phyloP scores from a whole-genome alignment of 306 rosid species.

The Inga leiocalycina region DNA sequence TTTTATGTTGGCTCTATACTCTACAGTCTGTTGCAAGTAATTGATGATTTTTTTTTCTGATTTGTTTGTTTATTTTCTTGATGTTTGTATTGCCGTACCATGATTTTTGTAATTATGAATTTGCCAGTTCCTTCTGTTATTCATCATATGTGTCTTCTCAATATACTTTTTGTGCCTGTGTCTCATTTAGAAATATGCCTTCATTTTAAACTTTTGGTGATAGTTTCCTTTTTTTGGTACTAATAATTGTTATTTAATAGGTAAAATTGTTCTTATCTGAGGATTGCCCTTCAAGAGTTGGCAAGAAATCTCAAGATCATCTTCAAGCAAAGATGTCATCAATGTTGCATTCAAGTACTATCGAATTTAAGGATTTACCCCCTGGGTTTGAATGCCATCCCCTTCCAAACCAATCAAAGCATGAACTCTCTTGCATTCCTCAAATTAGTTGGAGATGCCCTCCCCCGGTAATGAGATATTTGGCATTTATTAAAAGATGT shows the following conservation, averaged over 20 bases:
- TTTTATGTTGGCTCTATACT: neutral
- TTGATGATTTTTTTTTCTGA: neutral
- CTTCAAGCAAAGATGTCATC: constrained; percentile 49
- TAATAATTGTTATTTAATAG: constrained; percentile 41
- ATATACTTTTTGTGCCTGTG: neutral
- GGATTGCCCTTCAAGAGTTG: constrained; percentile 64
- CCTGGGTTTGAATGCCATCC: constrained; percentile 69
- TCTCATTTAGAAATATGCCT: neutral
- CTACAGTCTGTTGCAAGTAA: neutral
- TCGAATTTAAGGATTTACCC: constrained; percentile 48
- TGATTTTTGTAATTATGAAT: neutral
- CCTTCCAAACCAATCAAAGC: constrained; percentile 32
- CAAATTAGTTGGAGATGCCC: constrained; percentile 69
- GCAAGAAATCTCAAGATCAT: constrained; percentile 46
- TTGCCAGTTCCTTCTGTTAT: neutral
- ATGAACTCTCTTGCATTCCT: constrained; percentile 33
- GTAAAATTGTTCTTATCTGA: constrained; percentile 60
- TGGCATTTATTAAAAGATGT: neutral
- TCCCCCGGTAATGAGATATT: constrained; percentile 48
- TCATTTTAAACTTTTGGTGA: constrained; percentile 10
- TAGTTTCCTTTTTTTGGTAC: constrained; percentile 9
- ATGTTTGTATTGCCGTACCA: neutral
- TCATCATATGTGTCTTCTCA: neutral
- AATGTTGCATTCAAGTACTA: constrained; percentile 38
- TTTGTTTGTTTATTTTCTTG: neutral